These are phyloP conservation scores for Urtica urens DNA, from an alignment of 306 rosid genomes.

Conservation along the genomic window DNA sequence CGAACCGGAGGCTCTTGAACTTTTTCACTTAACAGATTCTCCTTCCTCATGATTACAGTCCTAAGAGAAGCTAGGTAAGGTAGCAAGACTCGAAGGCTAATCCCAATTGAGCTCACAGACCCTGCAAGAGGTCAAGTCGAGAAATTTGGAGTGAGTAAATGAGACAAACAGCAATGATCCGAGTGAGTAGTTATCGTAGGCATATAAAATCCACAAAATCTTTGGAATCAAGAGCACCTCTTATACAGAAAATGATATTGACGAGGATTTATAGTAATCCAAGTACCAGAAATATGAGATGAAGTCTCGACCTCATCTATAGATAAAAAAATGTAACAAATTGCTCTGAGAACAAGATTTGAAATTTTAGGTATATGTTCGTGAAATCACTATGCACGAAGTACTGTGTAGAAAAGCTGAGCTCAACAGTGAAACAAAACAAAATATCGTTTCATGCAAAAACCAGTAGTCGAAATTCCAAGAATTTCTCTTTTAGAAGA, in stretches of 20 bases:
- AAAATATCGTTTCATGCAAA: not conserved
- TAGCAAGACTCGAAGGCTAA: conserved; percentile 17
- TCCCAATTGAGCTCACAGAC: conserved; percentile 3
- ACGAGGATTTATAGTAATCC: too few species aligned
- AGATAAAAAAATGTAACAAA: too few species aligned
- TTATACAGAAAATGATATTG: too few species aligned
- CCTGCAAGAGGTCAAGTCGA: conserved; percentile 31
- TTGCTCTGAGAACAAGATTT: conserved; percentile 2
- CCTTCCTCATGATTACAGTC: conserved; percentile 58
- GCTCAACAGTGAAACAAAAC: not conserved
- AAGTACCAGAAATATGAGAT: not conserved
- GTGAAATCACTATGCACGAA: not conserved
- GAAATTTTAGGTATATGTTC: not conserved
- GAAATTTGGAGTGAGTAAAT: conserved; percentile 1
- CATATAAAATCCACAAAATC: too few species aligned
- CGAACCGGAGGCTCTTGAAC: conserved; percentile 40
- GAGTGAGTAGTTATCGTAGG: too few species aligned
- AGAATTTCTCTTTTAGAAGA: not conserved
- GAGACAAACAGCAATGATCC: not conserved
- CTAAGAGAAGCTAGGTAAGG: conserved; percentile 22
- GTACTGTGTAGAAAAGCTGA: not conserved
- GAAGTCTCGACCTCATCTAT: too few species aligned
- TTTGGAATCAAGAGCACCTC: too few species aligned
- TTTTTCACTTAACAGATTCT: conserved; percentile 23
- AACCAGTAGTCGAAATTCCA: conserved; percentile 5